phyloP scores from a whole-genome alignment of 768 basidiomycete genomes.

The Boletus eberwhitei region DNA sequence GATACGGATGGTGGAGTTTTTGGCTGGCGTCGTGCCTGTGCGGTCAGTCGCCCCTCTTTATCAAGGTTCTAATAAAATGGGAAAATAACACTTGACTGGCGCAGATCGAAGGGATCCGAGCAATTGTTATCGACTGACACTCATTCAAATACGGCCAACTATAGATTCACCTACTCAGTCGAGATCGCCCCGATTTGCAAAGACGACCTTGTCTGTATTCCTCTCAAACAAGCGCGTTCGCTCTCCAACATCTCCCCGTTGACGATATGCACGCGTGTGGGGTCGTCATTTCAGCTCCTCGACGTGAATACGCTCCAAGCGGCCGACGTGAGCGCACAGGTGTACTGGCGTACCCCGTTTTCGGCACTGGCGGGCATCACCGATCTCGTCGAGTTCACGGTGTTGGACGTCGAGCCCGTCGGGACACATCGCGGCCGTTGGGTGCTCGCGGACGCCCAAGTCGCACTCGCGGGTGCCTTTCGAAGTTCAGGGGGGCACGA shows the following conservation, averaged over 20 bases:
- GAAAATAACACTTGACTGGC: not conserved
- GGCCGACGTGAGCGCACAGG: slow-evolving; percentile 70
- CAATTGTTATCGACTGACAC: slow-evolving; percentile 92
- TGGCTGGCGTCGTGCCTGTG: slow-evolving; percentile 82
- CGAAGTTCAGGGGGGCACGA: slow-evolving; percentile 45
- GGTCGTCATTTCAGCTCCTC: slow-evolving; percentile 86
- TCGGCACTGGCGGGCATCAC: slow-evolving; percentile 75
- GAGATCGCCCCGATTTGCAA: slow-evolving; percentile 98
- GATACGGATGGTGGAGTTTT: slow-evolving; percentile 94
- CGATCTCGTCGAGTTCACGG: slow-evolving; percentile 91
- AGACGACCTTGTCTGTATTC: slow-evolving; percentile 93
- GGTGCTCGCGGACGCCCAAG: slow-evolving; percentile 86
- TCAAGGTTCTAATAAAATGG: not conserved
- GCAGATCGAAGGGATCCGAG: slow-evolving; percentile 88
- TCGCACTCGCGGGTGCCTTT: slow-evolving; percentile 81
- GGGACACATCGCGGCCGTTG: slow-evolving; percentile 66
- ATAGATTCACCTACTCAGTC: slow-evolving; percentile 96
- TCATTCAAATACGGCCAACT: slow-evolving; percentile 89
- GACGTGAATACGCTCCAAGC: slow-evolving; percentile 85
- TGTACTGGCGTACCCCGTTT: slow-evolving; percentile 94
- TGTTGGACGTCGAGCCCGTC: slow-evolving; percentile 91
- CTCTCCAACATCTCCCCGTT: slow-evolving; percentile 88
- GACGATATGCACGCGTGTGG: slow-evolving; percentile 85
- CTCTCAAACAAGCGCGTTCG: slow-evolving; percentile 73
- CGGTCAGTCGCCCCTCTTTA: slow-evolving; percentile 50